phyloP scores from a whole-genome alignment of 192 early-diverging fungal genomes.

The Coemansia asiatica region DNA sequence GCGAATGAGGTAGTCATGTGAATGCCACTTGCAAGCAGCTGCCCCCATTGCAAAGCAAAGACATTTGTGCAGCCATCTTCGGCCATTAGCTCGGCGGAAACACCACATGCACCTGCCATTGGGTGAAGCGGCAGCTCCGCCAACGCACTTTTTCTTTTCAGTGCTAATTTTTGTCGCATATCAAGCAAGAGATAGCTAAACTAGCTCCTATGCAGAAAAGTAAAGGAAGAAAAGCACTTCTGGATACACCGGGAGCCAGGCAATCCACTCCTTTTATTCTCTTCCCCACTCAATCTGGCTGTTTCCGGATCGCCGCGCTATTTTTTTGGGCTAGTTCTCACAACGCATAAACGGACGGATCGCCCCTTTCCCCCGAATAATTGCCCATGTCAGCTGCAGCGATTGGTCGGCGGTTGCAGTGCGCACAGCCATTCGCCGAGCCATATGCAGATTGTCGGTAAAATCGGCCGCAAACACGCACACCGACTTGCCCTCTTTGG shows the following conservation, averaged over 20 bases:
- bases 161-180: too few relatives aligned
- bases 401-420: constrained; percentile 1
- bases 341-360: too few relatives aligned
- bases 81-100: constrained; percentile 4
- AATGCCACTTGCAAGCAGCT: background rate
- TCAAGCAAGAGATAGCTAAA: too few relatives aligned
- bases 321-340: too few relatives aligned
- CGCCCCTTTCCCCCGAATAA: constrained; percentile 7
- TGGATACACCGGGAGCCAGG: too few relatives aligned
- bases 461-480: background rate
- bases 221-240: too few relatives aligned
- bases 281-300: too few relatives aligned
- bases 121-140: background rate
- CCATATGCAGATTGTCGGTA: constrained; percentile 6
- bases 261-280: too few relatives aligned
- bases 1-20: background rate
- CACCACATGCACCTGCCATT: background rate
- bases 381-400: background rate
- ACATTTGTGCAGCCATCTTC: background rate
- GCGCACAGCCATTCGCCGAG: constrained; percentile 5
- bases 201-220: too few relatives aligned
- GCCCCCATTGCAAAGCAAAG: background rate
- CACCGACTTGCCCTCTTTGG: too few relatives aligned
- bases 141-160: too few relatives aligned
- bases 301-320: too few relatives aligned